Percentiles rank a stretch among this genome's conserved stretches.
Evolutionary conservation across 2,329 filamentous ascomycete species (phyloP).

Genomic region (Trichophyton benhamiae): DNA sequence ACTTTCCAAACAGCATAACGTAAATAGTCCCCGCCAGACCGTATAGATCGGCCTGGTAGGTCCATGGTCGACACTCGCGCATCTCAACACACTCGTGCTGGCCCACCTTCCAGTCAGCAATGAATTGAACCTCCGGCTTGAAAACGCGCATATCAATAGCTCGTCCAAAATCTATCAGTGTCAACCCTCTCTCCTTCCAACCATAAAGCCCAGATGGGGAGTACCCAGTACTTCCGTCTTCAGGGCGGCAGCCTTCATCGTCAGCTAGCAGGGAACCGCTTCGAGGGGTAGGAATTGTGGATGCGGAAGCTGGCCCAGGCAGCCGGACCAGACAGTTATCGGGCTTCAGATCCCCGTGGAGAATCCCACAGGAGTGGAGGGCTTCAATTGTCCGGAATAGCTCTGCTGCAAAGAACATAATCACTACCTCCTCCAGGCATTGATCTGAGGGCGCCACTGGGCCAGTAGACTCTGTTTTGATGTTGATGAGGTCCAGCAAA

Average conservation of each 20-base stretch:
- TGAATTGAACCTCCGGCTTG: slow-evolving; percentile 62
- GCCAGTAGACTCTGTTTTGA: slow-evolving; percentile 50
- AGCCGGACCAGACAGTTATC: slow-evolving; percentile 91
- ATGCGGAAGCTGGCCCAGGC: slow-evolving; percentile 43
- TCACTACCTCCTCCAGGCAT: slow-evolving; percentile 77
- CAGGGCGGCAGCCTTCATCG: slow-evolving; percentile 16
- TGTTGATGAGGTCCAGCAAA: slow-evolving; percentile 85
- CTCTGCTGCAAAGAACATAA: slow-evolving; percentile 93
- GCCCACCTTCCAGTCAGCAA: slow-evolving; percentile 88
- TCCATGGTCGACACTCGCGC: slow-evolving; percentile 88
- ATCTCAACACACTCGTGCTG: slow-evolving; percentile 90
- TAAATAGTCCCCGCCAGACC: slow-evolving; percentile 82
- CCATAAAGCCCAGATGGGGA: slow-evolving; percentile 59
- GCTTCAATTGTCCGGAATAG: slow-evolving; percentile 81
- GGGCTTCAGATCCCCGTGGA: slow-evolving; percentile 89
- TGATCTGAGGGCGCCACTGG: slow-evolving; percentile 40
- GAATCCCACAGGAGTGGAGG: slow-evolving; percentile 62
- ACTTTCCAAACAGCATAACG: slow-evolving; percentile 81
- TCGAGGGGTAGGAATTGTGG: slow-evolving; percentile 8
- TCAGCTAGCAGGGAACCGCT: slow-evolving; percentile 11
- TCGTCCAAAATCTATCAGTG: slow-evolving; percentile 87
- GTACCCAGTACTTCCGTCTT: slow-evolving; percentile 44
- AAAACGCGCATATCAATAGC: slow-evolving; percentile 90
- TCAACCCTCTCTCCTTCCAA: slow-evolving; percentile 69
- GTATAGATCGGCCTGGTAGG: slow-evolving; percentile 93